Evolutionary conservation across 345 rosid species (phyloP).

Genomic region (Cardamine resedifolia): DNA sequence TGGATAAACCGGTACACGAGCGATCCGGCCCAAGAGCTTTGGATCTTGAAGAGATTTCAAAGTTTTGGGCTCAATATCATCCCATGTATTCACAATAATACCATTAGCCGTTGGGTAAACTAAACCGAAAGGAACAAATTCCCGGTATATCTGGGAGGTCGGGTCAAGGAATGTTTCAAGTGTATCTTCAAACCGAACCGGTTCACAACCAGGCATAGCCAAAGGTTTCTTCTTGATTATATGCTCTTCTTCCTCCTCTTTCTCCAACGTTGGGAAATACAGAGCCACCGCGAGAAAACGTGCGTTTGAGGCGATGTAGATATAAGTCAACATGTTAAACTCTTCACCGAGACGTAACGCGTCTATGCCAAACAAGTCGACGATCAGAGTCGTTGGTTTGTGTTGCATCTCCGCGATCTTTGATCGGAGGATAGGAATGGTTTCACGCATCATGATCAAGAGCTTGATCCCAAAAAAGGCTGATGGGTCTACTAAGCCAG

Average conservation of each 20-base stretch:
- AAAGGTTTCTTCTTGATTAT: constrained; percentile 36
- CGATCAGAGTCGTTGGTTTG: constrained; percentile 47
- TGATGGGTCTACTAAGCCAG: constrained; percentile 36
- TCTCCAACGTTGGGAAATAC: constrained; percentile 34
- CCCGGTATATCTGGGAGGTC: constrained; percentile 18
- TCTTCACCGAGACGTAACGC: constrained; percentile 50
- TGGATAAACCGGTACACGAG: constrained; percentile 38
- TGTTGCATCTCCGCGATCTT: constrained; percentile 39
- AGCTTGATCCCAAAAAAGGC: constrained; percentile 33
- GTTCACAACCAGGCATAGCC: constrained; percentile 50
- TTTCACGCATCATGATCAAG: constrained; percentile 40
- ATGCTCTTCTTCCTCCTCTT: constrained; percentile 32
- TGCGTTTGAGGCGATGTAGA: constrained; percentile 48
- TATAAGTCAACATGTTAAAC: constrained; percentile 48
- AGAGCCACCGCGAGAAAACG: constrained; percentile 42
- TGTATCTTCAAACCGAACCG: constrained; percentile 49
- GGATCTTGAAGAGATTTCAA: constrained; percentile 33
- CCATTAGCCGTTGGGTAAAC: constrained; percentile 32
- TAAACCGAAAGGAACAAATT: constrained; percentile 25
- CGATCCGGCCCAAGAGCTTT: constrained; percentile 31
- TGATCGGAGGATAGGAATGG: constrained; percentile 42
- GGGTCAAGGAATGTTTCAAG: constrained; percentile 43
- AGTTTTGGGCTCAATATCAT: constrained; percentile 37
- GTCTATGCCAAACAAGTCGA: constrained; percentile 50
- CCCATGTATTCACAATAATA: constrained; percentile 39